These are phyloP conservation scores for Bremia lactucae DNA, from an alignment of 352 stramenopile species.

Conservation along the genomic window DNA sequence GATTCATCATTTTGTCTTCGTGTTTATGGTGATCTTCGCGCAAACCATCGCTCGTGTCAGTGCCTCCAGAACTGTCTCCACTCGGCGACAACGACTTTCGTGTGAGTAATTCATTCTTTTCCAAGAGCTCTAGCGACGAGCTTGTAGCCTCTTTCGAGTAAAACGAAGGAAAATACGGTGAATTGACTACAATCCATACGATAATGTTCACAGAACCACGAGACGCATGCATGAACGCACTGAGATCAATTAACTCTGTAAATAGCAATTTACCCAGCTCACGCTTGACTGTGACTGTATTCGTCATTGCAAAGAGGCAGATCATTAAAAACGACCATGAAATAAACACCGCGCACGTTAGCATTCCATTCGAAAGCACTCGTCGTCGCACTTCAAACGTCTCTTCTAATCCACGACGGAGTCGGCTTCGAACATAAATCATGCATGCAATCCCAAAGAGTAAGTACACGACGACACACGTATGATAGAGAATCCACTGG, in stretches of 20 bases:
- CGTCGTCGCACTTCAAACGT: constrained; percentile 76
- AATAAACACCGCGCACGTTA: constrained; percentile 77
- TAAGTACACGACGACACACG: constrained; percentile 70
- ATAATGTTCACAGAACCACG: constrained; percentile 76
- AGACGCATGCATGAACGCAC: constrained; percentile 69
- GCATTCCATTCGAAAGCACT: constrained; percentile 66
- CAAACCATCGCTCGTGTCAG: constrained; percentile 6
- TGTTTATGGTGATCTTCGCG: constrained; percentile 15
- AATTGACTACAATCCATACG: constrained; percentile 80
- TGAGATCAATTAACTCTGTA: constrained; percentile 53
- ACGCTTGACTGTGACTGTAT: constrained; percentile 29
- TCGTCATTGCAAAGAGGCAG: constrained; percentile 56
- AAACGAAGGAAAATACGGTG: constrained; percentile 31
- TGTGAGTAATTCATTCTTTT: constrained; percentile 3
- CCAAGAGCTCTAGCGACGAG: constrained; percentile 5
- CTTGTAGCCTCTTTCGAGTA: constrained; percentile 16
- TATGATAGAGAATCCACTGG: constrained; percentile 74
- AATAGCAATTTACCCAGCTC: constrained; percentile 32
- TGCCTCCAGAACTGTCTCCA: constrained; percentile 10
- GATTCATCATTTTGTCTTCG: constrained; percentile 48
- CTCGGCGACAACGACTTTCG: constrained; percentile 12
- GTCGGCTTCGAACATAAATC: constrained; percentile 62
- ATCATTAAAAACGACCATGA: constrained; percentile 73
- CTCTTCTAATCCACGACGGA: constrained; percentile 66
- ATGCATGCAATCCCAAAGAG: constrained; percentile 66